Conservation (phyloP, 495 filamentous ascomycete genomes). For the Trichoderma gamsii region DNA sequence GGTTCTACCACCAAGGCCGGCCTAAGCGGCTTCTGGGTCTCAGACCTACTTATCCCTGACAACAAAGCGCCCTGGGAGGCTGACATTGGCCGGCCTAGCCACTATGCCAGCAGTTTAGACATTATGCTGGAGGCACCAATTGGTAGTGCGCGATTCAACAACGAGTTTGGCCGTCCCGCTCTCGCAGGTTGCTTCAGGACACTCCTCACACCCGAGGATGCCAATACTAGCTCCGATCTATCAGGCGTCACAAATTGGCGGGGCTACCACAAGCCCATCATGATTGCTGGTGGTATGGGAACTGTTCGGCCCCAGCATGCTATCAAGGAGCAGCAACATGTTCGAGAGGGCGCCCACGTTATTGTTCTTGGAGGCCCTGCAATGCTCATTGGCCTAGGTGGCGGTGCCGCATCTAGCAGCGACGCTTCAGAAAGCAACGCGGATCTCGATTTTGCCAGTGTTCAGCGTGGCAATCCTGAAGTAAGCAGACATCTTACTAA, state of each 20-base stretch:
- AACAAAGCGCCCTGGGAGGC: conserved; percentile 80
- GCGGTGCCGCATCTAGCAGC: conserved; percentile 89
- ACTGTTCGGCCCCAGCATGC: conserved; percentile 94
- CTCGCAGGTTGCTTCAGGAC: conserved; percentile 88
- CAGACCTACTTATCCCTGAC: conserved; percentile 82
- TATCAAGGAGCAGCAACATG: conserved; percentile 68
- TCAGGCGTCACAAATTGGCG: conserved; percentile 56
- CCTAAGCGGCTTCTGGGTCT: conserved; percentile 87
- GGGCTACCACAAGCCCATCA: conserved; percentile 97
- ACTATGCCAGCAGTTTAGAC: conserved; percentile 87
- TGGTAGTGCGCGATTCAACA: conserved; percentile 91
- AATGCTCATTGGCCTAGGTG: conserved; percentile 95
- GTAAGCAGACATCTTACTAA: background rate
- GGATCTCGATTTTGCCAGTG: conserved; percentile 91
- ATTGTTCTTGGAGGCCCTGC: conserved; percentile 92
- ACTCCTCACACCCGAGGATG: conserved; percentile 59
- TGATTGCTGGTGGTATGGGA: conserved; percentile 94
- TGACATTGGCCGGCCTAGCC: conserved; percentile 80
- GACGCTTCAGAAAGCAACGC: conserved; percentile 81
- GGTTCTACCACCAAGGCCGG: conserved; percentile 93
- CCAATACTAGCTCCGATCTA: conserved; percentile 44
- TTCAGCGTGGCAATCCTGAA: conserved; percentile 91
- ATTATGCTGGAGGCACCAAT: conserved; percentile 98
- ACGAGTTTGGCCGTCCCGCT: conserved; percentile 93
- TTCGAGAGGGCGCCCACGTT: conserved; percentile 75